Evolutionary conservation across 768 basidiomycete species (phyloP), one percentile per base, ranked within the genome.

Genomic region (Phlebiopsis flavidoalba): DNA sequence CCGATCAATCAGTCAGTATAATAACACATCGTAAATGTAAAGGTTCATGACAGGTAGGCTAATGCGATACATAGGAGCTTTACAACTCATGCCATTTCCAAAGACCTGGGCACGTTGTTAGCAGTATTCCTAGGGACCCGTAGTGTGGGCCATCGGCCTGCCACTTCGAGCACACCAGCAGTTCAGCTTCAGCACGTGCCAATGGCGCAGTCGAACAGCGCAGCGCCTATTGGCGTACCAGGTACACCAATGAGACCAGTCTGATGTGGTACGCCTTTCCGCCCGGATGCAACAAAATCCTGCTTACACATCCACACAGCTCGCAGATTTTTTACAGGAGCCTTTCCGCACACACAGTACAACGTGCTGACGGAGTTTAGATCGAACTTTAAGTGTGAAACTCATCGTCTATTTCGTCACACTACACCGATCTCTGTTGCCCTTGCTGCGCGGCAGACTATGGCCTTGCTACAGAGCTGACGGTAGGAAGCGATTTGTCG

Each of bases 111-210:
- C 2, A 5, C 10, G 67, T 72, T 21, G 40, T 40, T n/a, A n/a
- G 26, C 3, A 17, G 17, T 17, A 43, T 49, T n/a, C 69, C 67
- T 0, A 48, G 58, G 8, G 49, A 37, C 1, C 66, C 73, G 60
- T 69, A 11, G 66, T 70, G 1, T 73, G 71, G 70, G 58, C 69
- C 0, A 60, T 74, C 7, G 72, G 73, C 4, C 66, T 65, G 52
- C 61, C 67, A 2, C 61, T 69, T 8, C n/a, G 66, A 74, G 46
- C n/a, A n/a, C n/a, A n/a, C 70, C 69, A 2, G 64, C 66, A 0
- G 58, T 70, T 53, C 48, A 58, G 37, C n/a, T 73, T 69, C 37
- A 67, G 60, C 8, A 62, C 57, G n/a, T 0, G 22, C 66, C 2
- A 31, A 48, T 5, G 65, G 66, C 4, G 36, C 37, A 5, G 19